A percentile compares a stretch with the other conserved stretches of the same genome.
Evolutionary conservation across 2,329 filamentous ascomycete species (phyloP).

Genomic region (Cordyceps javanica): DNA sequence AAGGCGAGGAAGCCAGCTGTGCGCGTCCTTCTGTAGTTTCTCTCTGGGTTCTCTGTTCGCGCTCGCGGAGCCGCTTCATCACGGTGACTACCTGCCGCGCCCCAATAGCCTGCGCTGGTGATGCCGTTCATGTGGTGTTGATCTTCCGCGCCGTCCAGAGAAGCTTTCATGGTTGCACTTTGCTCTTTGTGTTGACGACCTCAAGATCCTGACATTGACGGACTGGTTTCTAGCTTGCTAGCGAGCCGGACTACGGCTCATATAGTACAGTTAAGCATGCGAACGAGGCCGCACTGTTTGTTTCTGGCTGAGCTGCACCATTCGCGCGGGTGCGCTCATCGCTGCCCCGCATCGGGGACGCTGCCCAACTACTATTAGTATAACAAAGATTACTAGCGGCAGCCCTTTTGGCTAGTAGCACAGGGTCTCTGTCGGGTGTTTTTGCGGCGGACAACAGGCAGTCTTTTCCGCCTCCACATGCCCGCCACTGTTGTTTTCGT

Average conservation of each 20-base stretch:
- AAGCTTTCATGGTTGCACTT: not conserved
- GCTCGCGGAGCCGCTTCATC: no score
- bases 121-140: no score
- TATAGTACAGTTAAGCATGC: not conserved
- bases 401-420: not conserved
- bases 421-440: not conserved
- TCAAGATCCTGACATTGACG: not conserved
- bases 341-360: not conserved
- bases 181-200: not conserved
- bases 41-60: no score
- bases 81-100: not conserved
- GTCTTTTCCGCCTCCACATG: not conserved
- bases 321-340: not conserved
- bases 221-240: not conserved
- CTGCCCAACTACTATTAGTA: no score
- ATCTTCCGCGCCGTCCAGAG: not conserved
- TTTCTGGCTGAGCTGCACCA: not conserved
- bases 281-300: not conserved
- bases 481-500: not conserved
- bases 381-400: not conserved
- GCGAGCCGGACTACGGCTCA: not conserved
- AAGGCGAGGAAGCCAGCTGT: no score
- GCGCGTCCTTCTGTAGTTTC: no score
- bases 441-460: not conserved
- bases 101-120: no score